Evolutionary conservation across 2,329 filamentous ascomycete genomes (phyloP), one percentile per base, ranked within the genome.

Genomic region (Alternaria sp.): DNA sequence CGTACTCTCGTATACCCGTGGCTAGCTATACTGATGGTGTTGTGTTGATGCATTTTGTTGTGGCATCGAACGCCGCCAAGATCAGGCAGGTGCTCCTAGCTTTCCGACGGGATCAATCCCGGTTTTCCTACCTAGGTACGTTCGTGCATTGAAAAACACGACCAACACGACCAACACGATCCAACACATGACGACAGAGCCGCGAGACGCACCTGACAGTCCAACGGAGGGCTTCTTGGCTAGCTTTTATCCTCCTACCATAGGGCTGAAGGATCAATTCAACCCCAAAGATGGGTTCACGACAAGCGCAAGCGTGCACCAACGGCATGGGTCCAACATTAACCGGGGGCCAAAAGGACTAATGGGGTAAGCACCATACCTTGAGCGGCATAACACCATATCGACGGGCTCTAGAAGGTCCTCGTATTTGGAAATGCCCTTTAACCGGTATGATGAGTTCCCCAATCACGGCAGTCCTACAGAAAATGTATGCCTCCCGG

Each of bases 401-500:
- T 40, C 26, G 13, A 28, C 17, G 28, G 50, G 28, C 12, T 54
- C 50, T 54, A 21, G 50, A 54, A 36, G 8, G 25, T 26, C 21
- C 26, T 54, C 36, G 47, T 54, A 54, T 54, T 6, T 54, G 36
- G 5, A 25, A 26, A 57, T 8, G 12, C 26, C 36, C 47, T 58
- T 26, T 23, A 59, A 23, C 32, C 36, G 30, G 49, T 40, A 19
- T 2, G 40, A 44, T 6, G 7, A 13, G 10, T 10, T 30, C 26
- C 17, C 57, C 46, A 59, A 59, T 59, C 47, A 54, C 32, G 26
- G 26, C 36, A 17, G 25, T 19, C 13, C 57, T 52, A 13, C 25
- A 54, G 28, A 54, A 28, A 19, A 32, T 59, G 57, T 59, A 59
- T 59, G 57, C 47, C 57, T 59, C 57, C 57, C 47, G 51, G 10